These are phyloP conservation scores for Fraxinus xanthoxyloides DNA, from an alignment of 305 asterid species.

Conservation along the genomic window DNA sequence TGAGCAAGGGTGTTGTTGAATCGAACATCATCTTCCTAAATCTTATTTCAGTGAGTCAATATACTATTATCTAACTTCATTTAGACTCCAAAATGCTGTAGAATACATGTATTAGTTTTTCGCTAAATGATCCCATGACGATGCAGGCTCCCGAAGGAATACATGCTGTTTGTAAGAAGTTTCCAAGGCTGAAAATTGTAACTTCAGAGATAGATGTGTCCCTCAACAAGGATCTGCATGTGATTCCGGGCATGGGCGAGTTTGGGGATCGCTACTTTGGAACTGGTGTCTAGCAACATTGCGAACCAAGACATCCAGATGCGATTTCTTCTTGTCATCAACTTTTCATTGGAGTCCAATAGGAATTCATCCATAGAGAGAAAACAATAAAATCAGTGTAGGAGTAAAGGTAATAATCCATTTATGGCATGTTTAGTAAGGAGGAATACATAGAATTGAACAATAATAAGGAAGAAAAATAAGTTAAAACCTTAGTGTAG, in stretches of 20 bases:
- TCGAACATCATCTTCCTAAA: constrained; percentile 87
- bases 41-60: constrained; percentile 68
- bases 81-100: not conserved
- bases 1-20: constrained; percentile 86
- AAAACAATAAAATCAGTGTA: not conserved
- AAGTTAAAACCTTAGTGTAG: not conserved
- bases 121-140: not conserved
- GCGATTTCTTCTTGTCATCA: not conserved
- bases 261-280: constrained; percentile 95
- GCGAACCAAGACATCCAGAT: not conserved
- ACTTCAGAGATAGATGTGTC: constrained; percentile 82
- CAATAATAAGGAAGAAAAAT: not conserved
- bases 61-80: not conserved
- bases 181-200: constrained; percentile 73
- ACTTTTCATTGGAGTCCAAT: not conserved
- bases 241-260: constrained; percentile 96
- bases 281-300: constrained; percentile 31
- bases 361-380: not conserved
- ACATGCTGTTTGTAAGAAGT: constrained; percentile 63
- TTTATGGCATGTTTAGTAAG: not conserved
- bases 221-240: constrained; percentile 57
- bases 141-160: constrained; percentile 94
- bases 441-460: not conserved
- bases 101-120: not conserved
- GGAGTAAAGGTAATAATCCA: not conserved